Base-by-base conservation (phyloP, 179 eudicot genomes). In the Actinidia arguta region DNA sequence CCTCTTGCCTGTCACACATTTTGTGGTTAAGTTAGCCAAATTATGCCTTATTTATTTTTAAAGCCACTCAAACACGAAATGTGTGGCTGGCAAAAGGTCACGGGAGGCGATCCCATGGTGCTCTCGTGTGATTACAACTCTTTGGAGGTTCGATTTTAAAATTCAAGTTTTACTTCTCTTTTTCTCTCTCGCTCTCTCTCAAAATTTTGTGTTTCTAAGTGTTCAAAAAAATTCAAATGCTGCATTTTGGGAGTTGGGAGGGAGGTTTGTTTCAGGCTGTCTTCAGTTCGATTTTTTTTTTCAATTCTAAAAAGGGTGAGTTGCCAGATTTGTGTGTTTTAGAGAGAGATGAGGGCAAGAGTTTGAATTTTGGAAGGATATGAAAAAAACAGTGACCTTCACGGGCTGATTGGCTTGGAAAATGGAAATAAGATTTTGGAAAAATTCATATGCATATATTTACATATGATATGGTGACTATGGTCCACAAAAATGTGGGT, bases 101-200 rank as follows among this genome's bases (percentile, higher is more conserved):
- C n/a, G n/a, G n/a, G n/a, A n/a, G n/a, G n/a, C n/a, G n/a, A n/a
- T n/a, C n/a, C n/a, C n/a, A n/a, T n/a, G n/a, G n/a, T n/a, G n/a
- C n/a, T n/a, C n/a, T n/a, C n/a, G n/a, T n/a, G n/a, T n/a, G n/a
- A n/a, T n/a, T n/a, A n/a, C n/a, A n/a, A n/a, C n/a, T n/a, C n/a
- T 59, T 61, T 59, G 76, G 76, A 80, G 82, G 76, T 64, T 70
- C 56, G 44, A 72, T 80, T 70, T 42, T 17, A 71, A 81, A 20
- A 20, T 80, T 46, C 0, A 20, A 31, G n/a, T 22, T 81, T 70
- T 63, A 4, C 36, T 59, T 11, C 47, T 55, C 56, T 78, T 36
- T 67, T 18, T 79, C 14, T n/a, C 63, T 36, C 46, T 36, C 71
- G n/a, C n/a, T n/a, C n/a, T n/a, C n/a, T n/a, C n/a, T n/a, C 20